Evolutionary conservation across 495 filamentous ascomycete species (phyloP).

Genomic region (Penicillium longicatenatum): DNA sequence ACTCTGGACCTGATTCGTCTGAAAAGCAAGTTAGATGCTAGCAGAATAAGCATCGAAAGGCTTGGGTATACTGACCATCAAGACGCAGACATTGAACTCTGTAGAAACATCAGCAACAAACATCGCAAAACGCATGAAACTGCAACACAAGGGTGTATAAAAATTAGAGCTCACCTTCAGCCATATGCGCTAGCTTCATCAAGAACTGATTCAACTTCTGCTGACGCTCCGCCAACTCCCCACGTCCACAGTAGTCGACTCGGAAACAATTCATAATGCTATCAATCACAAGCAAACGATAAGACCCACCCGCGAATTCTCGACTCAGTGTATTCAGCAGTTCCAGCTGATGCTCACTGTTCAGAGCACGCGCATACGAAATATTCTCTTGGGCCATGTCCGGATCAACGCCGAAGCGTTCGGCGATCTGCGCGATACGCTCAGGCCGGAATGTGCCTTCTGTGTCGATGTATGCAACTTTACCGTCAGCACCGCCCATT

Average conservation of each 20-base stretch:
- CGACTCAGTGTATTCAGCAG: constrained; percentile 65
- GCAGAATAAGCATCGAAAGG: neutral
- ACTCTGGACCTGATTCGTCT: constrained; percentile 83
- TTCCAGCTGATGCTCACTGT: constrained; percentile 77
- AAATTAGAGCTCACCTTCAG: constrained; percentile 57
- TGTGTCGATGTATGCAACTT: constrained; percentile 81
- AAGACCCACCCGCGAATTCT: constrained; percentile 68
- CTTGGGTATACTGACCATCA: constrained; percentile 55
- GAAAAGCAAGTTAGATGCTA: neutral
- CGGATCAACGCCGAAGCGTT: constrained; percentile 70
- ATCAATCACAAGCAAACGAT: constrained; percentile 73
- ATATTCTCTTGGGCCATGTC: constrained; percentile 74
- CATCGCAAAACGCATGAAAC: no score
- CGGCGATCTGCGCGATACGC: constrained; percentile 69
- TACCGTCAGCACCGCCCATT: constrained; percentile 74
- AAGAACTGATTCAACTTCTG: constrained; percentile 75
- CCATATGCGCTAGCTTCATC: constrained; percentile 69
- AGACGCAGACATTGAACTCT: constrained; percentile 78
- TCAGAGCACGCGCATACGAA: constrained; percentile 68
- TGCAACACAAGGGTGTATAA: neutral
- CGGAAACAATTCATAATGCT: constrained; percentile 80
- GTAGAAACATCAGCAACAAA: neutral
- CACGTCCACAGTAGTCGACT: constrained; percentile 73
- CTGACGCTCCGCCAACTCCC: constrained; percentile 75
- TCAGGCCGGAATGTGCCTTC: constrained; percentile 81